Percentiles rank a stretch among this genome's conserved stretches.
phyloP scores from a whole-genome alignment of 305 asterid genomes.

The Solanum hybrid region DNA sequence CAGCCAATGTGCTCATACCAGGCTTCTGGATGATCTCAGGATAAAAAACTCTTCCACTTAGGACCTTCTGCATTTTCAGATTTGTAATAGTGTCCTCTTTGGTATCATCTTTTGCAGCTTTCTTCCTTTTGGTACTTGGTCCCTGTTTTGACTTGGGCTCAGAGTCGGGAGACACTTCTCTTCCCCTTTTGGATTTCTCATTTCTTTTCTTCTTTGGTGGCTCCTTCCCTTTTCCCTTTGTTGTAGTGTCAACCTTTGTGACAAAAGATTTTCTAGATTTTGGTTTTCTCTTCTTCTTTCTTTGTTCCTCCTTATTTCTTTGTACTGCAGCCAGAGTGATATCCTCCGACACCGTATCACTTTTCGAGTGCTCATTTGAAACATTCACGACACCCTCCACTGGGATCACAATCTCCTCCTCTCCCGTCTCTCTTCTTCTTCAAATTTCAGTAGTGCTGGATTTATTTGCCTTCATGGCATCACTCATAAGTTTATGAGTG shows the following conservation, averaged over 20 bases:
- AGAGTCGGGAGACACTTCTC: background rate
- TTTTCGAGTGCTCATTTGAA: no score
- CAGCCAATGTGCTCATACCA: background rate
- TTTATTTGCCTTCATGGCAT: background rate
- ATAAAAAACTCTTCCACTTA: background rate
- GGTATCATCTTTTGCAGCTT: background rate
- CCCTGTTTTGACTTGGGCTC: background rate
- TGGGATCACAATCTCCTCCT: background rate
- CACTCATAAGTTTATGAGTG: background rate
- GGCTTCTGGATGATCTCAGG: background rate
- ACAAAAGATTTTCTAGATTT: background rate
- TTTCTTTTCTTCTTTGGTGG: background rate
- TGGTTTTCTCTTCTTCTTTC: background rate
- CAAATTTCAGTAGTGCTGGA: background rate
- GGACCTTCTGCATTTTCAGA: background rate
- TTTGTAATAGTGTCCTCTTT: background rate
- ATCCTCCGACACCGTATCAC: no score
- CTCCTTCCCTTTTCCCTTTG: background rate
- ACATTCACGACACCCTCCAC: accelerated
- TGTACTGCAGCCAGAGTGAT: background rate
- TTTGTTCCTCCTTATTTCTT: background rate
- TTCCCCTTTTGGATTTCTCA: background rate
- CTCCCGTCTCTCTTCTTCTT: background rate
- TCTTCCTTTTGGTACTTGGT: background rate
- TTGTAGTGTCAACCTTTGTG: background rate